Base-by-base conservation (phyloP, 2,329 filamentous ascomycete genomes). In the Thielaviopsis euricoi region DNA sequence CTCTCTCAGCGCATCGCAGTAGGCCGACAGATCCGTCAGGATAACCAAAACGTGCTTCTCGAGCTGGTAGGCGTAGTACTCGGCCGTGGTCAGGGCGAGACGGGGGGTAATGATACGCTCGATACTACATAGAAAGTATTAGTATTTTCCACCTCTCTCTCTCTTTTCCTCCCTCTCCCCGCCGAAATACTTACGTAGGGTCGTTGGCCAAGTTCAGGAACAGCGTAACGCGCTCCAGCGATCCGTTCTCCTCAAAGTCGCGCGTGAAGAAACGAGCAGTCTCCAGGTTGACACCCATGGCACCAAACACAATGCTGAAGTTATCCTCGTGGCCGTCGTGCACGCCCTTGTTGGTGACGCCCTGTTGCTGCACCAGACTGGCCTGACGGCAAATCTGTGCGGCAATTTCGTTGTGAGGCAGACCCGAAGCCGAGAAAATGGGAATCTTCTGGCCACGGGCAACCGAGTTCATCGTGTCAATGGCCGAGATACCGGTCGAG, bases 231-330 rank as follows among this genome's bases (percentile, higher is more conserved):
- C 93, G 88, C 76, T 96, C 93, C 84, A 98, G 83, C 74, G 88
- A 95, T 65, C 94, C 94, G 73, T 98, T 98, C 80, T 98, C 89
- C 73, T 98, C 93, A 68, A 98, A 98, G 68, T 98, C 93, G 64
- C 89, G 82, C 43, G 91, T 97, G 78, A 98, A 98, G 82, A 98
- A 98, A 66, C 93, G 87, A 66, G 87, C 88, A 33, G 93, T 98
- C 71, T 98, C 93, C 85, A 98, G 83, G 77, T 98, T 98, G 66
- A 98, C 93, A 89, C 93, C 93, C 93, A 98, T 98, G 68, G 93
- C 93, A 69, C 89, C 94, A 70, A 98, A 98, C 59, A 98, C 93
- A 67, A 98, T 98, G 61, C 90, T 96, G 80, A 98, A 98, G 78
- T 98, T 98, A 69, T 98, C 93, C 68, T 96, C 89, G 73, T 98